A percentile compares a stretch with the other conserved stretches of the same genome.
Evolutionary conservation across 2,329 filamentous ascomycete genomes (phyloP).

Genomic region (Tolypocladium ophioglossoides): DNA sequence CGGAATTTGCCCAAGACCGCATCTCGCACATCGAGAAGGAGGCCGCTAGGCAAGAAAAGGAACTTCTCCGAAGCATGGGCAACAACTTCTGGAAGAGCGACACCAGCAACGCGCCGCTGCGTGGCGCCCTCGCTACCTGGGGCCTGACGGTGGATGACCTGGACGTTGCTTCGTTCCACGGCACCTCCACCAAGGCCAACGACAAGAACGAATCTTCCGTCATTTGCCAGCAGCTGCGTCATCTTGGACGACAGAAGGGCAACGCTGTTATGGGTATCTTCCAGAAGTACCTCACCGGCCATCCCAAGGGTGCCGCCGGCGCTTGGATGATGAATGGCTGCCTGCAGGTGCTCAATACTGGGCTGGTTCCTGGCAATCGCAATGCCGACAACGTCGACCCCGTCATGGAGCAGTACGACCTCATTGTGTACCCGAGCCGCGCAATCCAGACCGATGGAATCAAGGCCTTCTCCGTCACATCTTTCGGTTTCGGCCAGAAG

Average conservation of each 20-base stretch:
- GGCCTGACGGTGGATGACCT: slow-evolving; percentile 95
- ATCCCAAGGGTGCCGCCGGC: slow-evolving; percentile 97
- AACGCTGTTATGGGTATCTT: slow-evolving; percentile 95
- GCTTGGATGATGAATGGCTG: slow-evolving; percentile 99
- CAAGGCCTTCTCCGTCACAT: slow-evolving; percentile 98
- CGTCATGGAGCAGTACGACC: slow-evolving; percentile 94
- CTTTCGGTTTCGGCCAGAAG: slow-evolving; percentile 99
- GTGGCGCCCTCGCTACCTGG: slow-evolving; percentile 94
- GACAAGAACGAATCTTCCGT: slow-evolving; percentile 99
- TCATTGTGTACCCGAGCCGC: slow-evolving; percentile 93
- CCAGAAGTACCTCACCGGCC: slow-evolving; percentile 98
- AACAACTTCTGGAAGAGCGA: slow-evolving; percentile 99
- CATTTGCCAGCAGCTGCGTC: slow-evolving; percentile 89
- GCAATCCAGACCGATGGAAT: slow-evolving; percentile 95
- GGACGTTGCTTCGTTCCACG: slow-evolving; percentile 93
- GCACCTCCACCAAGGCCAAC: slow-evolving; percentile 95
- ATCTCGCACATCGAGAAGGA: slow-evolving; percentile 76
- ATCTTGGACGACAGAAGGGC: slow-evolving; percentile 91
- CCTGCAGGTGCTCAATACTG: slow-evolving; percentile 87
- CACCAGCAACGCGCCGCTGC: slow-evolving; percentile 83
- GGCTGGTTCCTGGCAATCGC: slow-evolving; percentile 90
- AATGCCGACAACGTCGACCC: slow-evolving; percentile 97
- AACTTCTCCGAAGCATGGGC: slow-evolving; percentile 82
- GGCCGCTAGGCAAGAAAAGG: slow-evolving; percentile 82
- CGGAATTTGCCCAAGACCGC: slow-evolving; percentile 78